Evolutionary conservation across 352 stramenopile species (phyloP), one percentile per base, ranked within the genome.

Genomic region (Phytophthora hybrid): DNA sequence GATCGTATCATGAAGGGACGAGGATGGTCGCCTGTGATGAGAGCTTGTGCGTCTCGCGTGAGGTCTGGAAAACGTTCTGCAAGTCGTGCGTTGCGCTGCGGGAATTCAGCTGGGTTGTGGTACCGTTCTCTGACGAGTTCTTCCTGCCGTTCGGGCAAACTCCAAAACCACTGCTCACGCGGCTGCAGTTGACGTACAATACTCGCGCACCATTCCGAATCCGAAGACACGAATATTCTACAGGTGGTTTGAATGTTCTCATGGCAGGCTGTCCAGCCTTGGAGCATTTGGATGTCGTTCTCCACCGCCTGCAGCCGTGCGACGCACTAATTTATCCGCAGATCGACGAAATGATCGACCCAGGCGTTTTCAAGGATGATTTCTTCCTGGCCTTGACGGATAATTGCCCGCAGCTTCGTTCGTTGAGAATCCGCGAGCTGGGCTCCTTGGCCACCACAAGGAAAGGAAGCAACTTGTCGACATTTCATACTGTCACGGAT

Each of bases 61-160:
- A 78, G 23, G 66, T 84, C 3, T 91, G 83, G 83, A 78, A 71
- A 6, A 46, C 32, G 2, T 93, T 91, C 55, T 89, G 83, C 44
- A 57, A 64, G 9, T 69, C 65, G 4, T 90, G 85, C 31, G 58
- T 69, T 18, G 41, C 59, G 0, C 57, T 93, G 53, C 73, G 82
- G 9, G 85, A 91, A 66, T 88, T 93, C 67, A 89, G 85, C 58
- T 93, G 85, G 85, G 78, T 87, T n/a, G 71, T 91, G 16, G 72
- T 93, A 46, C 85, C 85, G 0, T 93, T 90, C 56, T 80, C 83
- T 1, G 83, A 93, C 64, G 79, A 83, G 59, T 93, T 91, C 68
- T 93, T 93, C 58, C 62, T 82, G 4, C 77, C 81, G 16, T 93
- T 91, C 57, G 79, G 78, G 9, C 71, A 79, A 1, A 74, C 62